phyloP scores from a whole-genome alignment of 148 eudicot species.

The Pharnaceum exiguum region DNA sequence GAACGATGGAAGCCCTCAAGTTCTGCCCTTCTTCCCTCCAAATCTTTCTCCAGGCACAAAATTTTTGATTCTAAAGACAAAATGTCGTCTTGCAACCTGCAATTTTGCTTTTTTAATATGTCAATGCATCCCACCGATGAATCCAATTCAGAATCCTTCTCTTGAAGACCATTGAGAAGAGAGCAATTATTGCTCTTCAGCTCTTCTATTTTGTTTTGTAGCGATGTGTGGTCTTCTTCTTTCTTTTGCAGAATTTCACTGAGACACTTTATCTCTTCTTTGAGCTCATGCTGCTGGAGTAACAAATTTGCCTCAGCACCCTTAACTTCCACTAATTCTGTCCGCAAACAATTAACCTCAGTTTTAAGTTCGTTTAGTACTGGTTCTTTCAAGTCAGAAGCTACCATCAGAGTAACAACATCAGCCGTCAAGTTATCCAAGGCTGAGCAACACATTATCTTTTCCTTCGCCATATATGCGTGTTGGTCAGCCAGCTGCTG shows the following conservation, averaged over 20 bases:
- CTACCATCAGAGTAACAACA: slow-evolving; percentile 32
- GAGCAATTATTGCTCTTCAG: slow-evolving; percentile 25
- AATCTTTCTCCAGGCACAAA: slow-evolving; percentile 30
- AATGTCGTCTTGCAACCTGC: slow-evolving; percentile 32
- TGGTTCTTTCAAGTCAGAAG: slow-evolving; percentile 33
- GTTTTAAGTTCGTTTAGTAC: slow-evolving; percentile 43
- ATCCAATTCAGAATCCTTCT: slow-evolving; percentile 33
- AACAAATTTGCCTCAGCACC: slow-evolving; percentile 33
- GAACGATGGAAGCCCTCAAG: slow-evolving; percentile 22
- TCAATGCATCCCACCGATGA: slow-evolving; percentile 14
- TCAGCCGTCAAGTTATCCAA: slow-evolving; percentile 43
- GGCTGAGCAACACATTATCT: slow-evolving; percentile 14
- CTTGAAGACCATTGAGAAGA: slow-evolving; percentile 35
- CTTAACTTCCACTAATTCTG: slow-evolving; percentile 26
- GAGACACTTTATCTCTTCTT: slow-evolving; percentile 19
- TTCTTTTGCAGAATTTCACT: slow-evolving; percentile 24
- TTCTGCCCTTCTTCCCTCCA: slow-evolving; percentile 25
- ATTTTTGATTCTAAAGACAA: slow-evolving; percentile 26
- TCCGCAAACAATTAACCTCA: slow-evolving; percentile 32
- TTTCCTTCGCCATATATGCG: slow-evolving; percentile 27
- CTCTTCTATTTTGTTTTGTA: slow-evolving; percentile 25
- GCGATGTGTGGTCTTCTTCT: slow-evolving; percentile 35
- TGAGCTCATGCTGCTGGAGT: slow-evolving; percentile 28
- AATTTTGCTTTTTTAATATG: slow-evolving; percentile 17
- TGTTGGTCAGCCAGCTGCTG: slow-evolving; percentile 36